Conservation (phyloP, 108 stramenopile genomes). For the Aurantiochytrium sp. region DNA sequence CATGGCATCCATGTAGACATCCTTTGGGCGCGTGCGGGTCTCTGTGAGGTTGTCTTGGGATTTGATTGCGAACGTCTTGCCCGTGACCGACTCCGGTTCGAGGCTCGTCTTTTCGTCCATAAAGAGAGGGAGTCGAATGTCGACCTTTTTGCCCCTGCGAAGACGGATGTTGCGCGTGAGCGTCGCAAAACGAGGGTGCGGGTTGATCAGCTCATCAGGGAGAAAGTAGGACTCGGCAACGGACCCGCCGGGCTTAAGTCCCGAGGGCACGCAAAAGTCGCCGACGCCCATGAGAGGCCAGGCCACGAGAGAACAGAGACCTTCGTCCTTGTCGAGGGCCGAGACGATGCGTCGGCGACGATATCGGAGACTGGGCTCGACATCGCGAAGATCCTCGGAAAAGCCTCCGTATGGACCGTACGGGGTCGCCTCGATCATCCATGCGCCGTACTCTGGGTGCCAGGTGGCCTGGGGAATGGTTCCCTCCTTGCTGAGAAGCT, state of each 20-base stretch:
- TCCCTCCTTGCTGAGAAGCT: conserved; percentile 24
- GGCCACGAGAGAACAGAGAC: conserved; percentile 79
- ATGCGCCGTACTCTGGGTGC: conserved; percentile 93
- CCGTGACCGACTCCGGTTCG: neutral
- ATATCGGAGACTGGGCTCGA: conserved; percentile 96
- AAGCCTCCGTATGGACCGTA: conserved; percentile 80
- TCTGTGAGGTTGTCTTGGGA: neutral
- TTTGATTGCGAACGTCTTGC: neutral
- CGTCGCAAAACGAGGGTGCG: conserved; percentile 95
- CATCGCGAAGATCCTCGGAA: conserved; percentile 79
- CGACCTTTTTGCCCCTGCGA: conserved; percentile 78
- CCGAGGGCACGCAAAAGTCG: conserved; percentile 68
- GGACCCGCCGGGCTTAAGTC: conserved; percentile 67
- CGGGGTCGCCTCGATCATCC: conserved; percentile 99
- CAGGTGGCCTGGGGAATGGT: conserved; percentile 64
- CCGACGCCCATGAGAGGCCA: conserved; percentile 78
- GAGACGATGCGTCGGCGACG: conserved; percentile 78
- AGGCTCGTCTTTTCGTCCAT: conserved; percentile 77
- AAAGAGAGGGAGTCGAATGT: conserved; percentile 87
- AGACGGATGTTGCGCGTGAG: conserved; percentile 87
- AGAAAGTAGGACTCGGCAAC: conserved; percentile 76
- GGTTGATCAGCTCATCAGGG: conserved; percentile 89
- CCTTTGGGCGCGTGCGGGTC: neutral
- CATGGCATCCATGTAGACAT: conserved; percentile 91
- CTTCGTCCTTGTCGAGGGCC: conserved; percentile 69